These are phyloP conservation scores for Daldinia decipiens DNA, from an alignment of 495 filamentous ascomycete species.

Conservation along the genomic window DNA sequence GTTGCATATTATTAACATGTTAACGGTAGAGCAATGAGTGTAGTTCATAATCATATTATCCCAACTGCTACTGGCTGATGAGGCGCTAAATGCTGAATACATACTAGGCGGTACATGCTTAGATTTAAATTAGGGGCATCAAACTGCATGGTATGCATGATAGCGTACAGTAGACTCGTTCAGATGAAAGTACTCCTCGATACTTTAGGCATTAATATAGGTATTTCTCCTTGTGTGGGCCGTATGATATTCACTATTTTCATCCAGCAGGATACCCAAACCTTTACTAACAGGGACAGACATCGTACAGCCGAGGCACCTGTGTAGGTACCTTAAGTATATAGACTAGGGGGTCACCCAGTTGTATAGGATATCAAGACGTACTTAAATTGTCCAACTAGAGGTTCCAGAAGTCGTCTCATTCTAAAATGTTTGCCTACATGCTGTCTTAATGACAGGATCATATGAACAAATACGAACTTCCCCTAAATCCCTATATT, in stretches of 20 bases:
- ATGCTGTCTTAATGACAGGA: not conserved
- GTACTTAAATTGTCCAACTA: not conserved
- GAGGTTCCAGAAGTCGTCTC: not conserved
- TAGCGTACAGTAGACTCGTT: not conserved
- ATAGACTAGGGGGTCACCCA: not conserved
- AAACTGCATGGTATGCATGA: not conserved
- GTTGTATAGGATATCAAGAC: not conserved
- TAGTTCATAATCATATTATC: not conserved
- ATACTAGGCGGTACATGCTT: not conserved
- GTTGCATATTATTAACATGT: not conserved
- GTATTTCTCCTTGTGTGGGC: not conserved
- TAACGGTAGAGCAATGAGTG: not conserved
- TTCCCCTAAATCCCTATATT: not conserved
- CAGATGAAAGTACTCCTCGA: not conserved
- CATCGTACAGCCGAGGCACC: not conserved
- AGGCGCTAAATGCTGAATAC: not conserved
- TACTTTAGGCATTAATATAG: not conserved
- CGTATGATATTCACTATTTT: not conserved
- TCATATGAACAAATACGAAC: not conserved
- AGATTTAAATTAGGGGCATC: not conserved
- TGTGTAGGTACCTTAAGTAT: not conserved
- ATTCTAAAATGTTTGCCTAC: not conserved
- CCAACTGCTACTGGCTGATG: not conserved
- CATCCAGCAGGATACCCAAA: not conserved
- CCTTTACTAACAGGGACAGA: not conserved